Percentiles rank a stretch among this genome's conserved stretches.
phyloP scores from a whole-genome alignment of 768 basidiomycete species.

The Lanmaoa pseudosensibilis region DNA sequence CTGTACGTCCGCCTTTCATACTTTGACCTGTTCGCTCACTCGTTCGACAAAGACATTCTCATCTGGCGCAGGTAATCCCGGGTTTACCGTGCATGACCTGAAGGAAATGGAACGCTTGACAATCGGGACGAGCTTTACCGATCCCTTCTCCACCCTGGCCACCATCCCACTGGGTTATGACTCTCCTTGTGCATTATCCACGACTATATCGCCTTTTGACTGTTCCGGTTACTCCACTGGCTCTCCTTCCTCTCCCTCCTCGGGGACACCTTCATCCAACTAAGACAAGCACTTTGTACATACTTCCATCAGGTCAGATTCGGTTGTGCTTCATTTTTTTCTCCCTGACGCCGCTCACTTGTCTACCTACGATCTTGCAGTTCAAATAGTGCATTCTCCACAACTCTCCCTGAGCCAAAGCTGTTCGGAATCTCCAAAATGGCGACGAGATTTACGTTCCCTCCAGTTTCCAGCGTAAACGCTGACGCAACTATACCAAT shows the following conservation, averaged over 20 bases:
- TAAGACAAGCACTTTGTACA: not conserved
- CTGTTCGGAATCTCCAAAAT: not conserved
- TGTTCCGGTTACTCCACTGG: conserved; percentile 7
- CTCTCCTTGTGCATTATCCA: not conserved
- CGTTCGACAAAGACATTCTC: conserved; percentile 1
- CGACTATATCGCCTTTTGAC: conserved; percentile 24
- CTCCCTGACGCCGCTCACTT: not conserved
- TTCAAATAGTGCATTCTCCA: not conserved
- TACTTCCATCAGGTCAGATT: conserved; percentile 1
- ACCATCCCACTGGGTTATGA: not conserved
- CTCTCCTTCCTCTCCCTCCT: conserved; percentile 15
- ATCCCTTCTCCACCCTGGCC: conserved; percentile 22
- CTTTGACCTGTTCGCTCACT: not conserved
- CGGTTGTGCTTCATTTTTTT: not conserved
- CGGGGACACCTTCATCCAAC: conserved; percentile 3
- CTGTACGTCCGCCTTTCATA: conserved; percentile 11
- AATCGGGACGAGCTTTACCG: conserved; percentile 21
- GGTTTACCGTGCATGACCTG: conserved; percentile 11
- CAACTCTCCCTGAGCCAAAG: not conserved
- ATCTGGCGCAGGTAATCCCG: not conserved
- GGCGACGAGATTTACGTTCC: conserved; percentile 3
- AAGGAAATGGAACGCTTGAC: conserved; percentile 19
- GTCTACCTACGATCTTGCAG: not conserved
- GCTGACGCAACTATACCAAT: not conserved
- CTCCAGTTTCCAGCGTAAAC: not conserved